These are phyloP conservation scores for Osmanthus fragrans DNA, from an alignment of 257 asterid genomes.

Conservation along the genomic window DNA sequence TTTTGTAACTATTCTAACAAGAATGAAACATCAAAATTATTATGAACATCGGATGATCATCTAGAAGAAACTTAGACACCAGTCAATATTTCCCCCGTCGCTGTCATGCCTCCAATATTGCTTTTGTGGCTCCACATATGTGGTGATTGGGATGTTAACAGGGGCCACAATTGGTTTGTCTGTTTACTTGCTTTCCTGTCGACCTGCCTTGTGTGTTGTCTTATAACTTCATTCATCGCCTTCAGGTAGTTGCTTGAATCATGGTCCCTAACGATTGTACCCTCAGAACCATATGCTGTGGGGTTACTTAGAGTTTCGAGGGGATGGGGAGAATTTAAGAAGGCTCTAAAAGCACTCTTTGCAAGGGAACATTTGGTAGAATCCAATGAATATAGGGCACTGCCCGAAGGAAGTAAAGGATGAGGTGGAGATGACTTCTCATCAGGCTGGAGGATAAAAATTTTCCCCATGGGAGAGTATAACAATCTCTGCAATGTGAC, in stretches of 20 bases:
- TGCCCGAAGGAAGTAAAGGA: constrained; percentile 75
- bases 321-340: constrained; percentile 85
- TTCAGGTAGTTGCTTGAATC: constrained; percentile 81
- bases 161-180: constrained; percentile 72
- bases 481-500: constrained; percentile 55
- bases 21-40: constrained; percentile 7
- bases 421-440: constrained; percentile 75
- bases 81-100: constrained; percentile 37
- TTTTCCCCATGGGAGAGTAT: constrained; percentile 83
- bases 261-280: constrained; percentile 80
- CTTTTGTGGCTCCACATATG: constrained; percentile 67
- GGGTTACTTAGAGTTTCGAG: constrained; percentile 80
- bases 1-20: constrained; percentile 34
- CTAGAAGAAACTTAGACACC: constrained; percentile 34
- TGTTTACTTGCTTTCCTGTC: constrained; percentile 46
- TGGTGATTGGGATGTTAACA: constrained; percentile 65
- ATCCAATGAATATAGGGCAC: constrained; percentile 53
- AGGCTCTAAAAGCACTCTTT: constrained; percentile 54
- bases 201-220: constrained; percentile 42
- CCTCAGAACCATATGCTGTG: constrained; percentile 78
- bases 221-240: constrained; percentile 60
- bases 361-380: constrained; percentile 27
- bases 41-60: background rate
- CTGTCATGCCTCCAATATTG: constrained; percentile 27
- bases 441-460: constrained; percentile 81